Evolutionary conservation across 495 filamentous ascomycete genomes (phyloP), one percentile per base, ranked within the genome.

Genomic region (Durotheca rogersii): DNA sequence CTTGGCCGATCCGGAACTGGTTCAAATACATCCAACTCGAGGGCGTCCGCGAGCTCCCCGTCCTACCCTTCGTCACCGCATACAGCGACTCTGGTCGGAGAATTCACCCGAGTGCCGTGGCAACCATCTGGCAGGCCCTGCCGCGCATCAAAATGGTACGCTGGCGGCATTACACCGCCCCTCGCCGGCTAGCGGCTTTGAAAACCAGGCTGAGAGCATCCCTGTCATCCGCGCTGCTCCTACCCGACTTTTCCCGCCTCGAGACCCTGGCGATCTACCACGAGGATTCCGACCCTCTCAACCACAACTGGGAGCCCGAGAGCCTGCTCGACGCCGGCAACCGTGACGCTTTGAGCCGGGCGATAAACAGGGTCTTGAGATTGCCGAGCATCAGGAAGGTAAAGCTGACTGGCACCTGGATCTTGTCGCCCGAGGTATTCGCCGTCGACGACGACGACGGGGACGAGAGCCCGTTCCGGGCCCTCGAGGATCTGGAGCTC

Each of bases 381-480:
- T 19, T 44, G 16, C 48, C 40, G 19, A 32, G 19, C 1, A 15
- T 51, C 4, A 32, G 7, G 15, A 9, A 2, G 11, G 16, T 51
- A 14, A 2, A 19, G 0, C 4, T 51, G 12, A 10, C 12, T 2
- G 48, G 40, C 4, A 0, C 4, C 15, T 29, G 20, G 11, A 23
- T 12, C 17, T 20, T 44, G 14, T 51, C 48, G n/a, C 40, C 48
- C 31, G 10, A 5, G 6, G 34, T 51, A 37, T 51, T 44, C 19
- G 15, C 18, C 33, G 11, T 23, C 10, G 33, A 38, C 15, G 40
- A 43, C 11, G 15, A 40, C n/a, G n/a, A n/a, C n/a, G n/a, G n/a
- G 16, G 9, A 18, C n/a, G 12, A 11, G 16, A 31, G 19, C n/a
- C 7, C 38, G 19, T 41, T 27, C 18, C 12, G 14, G 14, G 30